Percentiles rank a stretch among this genome's conserved stretches.
These are phyloP conservation scores for Solanum hybrid DNA, from an alignment of 305 asterid genomes.

Conservation along the genomic window DNA sequence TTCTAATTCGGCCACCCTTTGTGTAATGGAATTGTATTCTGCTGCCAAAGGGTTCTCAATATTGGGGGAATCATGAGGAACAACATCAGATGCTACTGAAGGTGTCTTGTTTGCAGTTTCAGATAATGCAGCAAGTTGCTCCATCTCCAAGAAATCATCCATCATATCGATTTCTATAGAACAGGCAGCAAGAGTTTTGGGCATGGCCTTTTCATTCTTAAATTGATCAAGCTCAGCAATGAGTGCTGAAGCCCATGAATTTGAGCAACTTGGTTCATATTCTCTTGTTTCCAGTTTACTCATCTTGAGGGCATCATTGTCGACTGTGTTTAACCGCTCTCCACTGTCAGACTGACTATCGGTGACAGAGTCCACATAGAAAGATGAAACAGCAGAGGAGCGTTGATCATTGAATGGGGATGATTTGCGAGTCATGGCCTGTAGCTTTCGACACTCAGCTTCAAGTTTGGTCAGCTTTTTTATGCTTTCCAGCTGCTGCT, in stretches of 20 bases:
- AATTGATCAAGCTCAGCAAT: slow-evolving; percentile 68
- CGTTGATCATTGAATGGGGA: slow-evolving; percentile 25
- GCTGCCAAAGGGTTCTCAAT: slow-evolving; percentile 29
- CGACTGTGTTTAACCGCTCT: slow-evolving; percentile 28
- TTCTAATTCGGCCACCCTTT: slow-evolving; percentile 38
- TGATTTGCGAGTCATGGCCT: slow-evolving; percentile 32
- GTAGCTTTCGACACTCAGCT: slow-evolving; percentile 60
- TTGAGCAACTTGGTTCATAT: slow-evolving; percentile 36
- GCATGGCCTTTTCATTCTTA: slow-evolving; percentile 39
- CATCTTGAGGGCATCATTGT: slow-evolving; percentile 19
- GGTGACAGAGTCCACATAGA: slow-evolving; percentile 48
- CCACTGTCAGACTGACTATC: slow-evolving; percentile 66
- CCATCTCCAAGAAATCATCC: slow-evolving; percentile 92
- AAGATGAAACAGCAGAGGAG: slow-evolving; percentile 27
- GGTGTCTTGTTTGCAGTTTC: slow-evolving; percentile 33
- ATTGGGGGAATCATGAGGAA: slow-evolving; percentile 22
- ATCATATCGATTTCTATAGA: slow-evolving; percentile 59
- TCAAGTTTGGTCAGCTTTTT: slow-evolving; percentile 67
- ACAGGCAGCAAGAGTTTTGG: slow-evolving; percentile 23
- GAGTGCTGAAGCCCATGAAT: slow-evolving; percentile 60
- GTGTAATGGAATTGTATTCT: slow-evolving; percentile 36
- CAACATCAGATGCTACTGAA: slow-evolving; percentile 16
- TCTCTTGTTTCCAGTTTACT: slow-evolving; percentile 24
- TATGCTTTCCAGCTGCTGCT: slow-evolving; percentile 62
- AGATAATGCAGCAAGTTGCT: slow-evolving; percentile 56